A percentile compares a stretch with the other conserved stretches of the same genome.
Conservation (phyloP, 768 basidiomycete species). For the Termitomyces sp. region DNA sequence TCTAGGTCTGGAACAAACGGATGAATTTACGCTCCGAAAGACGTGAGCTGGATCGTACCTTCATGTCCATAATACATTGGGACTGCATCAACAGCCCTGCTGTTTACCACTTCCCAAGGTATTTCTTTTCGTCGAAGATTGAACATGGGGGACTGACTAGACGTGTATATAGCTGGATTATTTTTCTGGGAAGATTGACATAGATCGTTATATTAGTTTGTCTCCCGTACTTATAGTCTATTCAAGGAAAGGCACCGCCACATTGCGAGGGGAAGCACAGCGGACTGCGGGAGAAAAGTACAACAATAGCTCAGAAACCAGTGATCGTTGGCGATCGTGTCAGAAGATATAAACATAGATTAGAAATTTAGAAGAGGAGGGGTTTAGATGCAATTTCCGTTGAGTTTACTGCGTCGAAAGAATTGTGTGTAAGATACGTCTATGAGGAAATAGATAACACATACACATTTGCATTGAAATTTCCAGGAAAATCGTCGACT, state of each 20-base stretch:
- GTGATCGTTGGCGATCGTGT: not conserved
- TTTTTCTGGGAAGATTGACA: slow-evolving; percentile 7
- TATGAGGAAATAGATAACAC: not conserved
- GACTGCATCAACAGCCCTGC: slow-evolving; percentile 58
- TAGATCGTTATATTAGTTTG: slow-evolving; percentile 1
- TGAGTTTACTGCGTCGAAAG: slow-evolving; percentile 10
- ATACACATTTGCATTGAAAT: not conserved
- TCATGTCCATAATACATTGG: slow-evolving; percentile 59
- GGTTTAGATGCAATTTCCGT: not conserved
- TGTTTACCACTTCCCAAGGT: slow-evolving; percentile 78
- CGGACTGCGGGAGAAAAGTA: slow-evolving; percentile 15
- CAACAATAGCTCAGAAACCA: not conserved
- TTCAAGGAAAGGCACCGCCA: slow-evolving; percentile 10
- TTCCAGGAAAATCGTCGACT: too few species aligned
- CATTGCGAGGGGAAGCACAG: not conserved
- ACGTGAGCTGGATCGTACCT: slow-evolving; percentile 30
- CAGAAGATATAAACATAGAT: not conserved
- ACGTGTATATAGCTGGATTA: not conserved
- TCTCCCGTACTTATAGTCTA: slow-evolving; percentile 11
- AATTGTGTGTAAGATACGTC: not conserved
- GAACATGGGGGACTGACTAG: slow-evolving; percentile 24
- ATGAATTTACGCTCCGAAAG: not conserved
- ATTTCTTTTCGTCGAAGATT: slow-evolving; percentile 51
- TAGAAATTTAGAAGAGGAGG: not conserved
- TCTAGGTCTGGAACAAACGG: slow-evolving; percentile 44